Conservation (phyloP, 2,329 filamentous ascomycete species). For the Sporothrix luriei region DNA sequence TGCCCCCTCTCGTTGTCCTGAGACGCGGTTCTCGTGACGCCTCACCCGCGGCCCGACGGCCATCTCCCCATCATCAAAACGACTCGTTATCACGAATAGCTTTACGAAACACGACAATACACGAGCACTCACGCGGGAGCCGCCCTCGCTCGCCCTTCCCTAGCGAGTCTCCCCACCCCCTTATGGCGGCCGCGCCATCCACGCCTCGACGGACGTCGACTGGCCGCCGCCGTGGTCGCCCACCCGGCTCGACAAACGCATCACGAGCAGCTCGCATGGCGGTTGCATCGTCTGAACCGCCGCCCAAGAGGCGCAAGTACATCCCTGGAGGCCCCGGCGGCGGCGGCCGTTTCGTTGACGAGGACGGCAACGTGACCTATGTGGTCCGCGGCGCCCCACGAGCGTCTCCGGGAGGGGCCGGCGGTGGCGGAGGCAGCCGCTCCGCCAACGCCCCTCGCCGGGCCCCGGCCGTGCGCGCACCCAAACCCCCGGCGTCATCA, state of each 20-base stretch:
- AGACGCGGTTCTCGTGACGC: conserved; percentile 24
- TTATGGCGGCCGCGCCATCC: conserved; percentile 44
- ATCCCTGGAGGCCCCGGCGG: conserved; percentile 84
- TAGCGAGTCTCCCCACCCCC: not conserved
- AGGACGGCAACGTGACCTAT: conserved; percentile 55
- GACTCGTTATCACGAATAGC: not conserved
- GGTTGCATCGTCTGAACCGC: conserved; percentile 58
- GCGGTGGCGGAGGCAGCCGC: conserved; percentile 57
- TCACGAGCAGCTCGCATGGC: conserved; percentile 45
- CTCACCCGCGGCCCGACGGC: not conserved
- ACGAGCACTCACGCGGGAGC: not conserved
- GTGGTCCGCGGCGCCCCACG: conserved; percentile 31
- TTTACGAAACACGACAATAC: conserved; percentile 9
- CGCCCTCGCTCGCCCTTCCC: not conserved
- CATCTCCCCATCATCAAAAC: conserved; percentile 23
- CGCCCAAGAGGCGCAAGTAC: conserved; percentile 73
- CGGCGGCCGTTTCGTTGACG: conserved; percentile 79
- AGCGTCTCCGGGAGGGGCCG: conserved; percentile 32
- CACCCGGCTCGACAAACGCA: conserved; percentile 42
- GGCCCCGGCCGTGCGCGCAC: conserved; percentile 51
- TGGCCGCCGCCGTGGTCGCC: conserved; percentile 53
- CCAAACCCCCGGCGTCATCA: conserved; percentile 45
- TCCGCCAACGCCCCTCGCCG: conserved; percentile 43
- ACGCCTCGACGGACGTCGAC: conserved; percentile 49
- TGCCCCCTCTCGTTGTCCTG: conserved; percentile 23